Conservation (phyloP, 78 protist genomes). For the Pigoraptor vietnamica region DNA sequence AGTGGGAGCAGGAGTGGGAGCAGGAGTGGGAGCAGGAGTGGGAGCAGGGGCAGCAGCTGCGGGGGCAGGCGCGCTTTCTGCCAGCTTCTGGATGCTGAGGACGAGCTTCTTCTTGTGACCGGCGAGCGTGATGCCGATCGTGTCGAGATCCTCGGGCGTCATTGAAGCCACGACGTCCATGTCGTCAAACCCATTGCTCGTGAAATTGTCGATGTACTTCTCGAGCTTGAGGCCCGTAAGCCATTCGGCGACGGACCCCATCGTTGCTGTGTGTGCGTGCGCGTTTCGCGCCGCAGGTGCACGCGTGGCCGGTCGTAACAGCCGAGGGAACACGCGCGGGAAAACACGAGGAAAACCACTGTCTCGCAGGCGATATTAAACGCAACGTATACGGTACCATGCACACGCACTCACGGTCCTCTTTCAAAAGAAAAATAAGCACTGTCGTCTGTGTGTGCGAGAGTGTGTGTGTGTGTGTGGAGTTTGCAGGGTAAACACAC, state of each 20-base stretch:
- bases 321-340: too few relatives aligned
- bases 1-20: neutral
- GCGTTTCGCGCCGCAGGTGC: neutral
- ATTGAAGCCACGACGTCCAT: neutral
- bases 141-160: neutral
- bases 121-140: neutral
- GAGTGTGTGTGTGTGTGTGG: too few relatives aligned
- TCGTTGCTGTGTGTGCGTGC: neutral
- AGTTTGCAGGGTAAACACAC: too few relatives aligned
- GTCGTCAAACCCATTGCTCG: neutral
- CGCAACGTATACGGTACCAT: too few relatives aligned
- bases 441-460: too few relatives aligned
- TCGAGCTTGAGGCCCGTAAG: conserved; percentile 9
- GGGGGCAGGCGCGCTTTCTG: neutral
- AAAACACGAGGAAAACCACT: too few relatives aligned
- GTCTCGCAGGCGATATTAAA: too few relatives aligned
- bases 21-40: neutral
- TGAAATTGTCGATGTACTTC: neutral
- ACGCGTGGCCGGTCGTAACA: too few relatives aligned
- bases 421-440: too few relatives aligned
- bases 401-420: too few relatives aligned
- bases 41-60: neutral
- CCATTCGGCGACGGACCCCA: neutral
- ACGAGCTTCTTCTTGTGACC: neutral
- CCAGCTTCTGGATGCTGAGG: neutral